phyloP scores from a whole-genome alignment of 2,329 filamentous ascomycete genomes.

The Zopfia rhizophila region DNA sequence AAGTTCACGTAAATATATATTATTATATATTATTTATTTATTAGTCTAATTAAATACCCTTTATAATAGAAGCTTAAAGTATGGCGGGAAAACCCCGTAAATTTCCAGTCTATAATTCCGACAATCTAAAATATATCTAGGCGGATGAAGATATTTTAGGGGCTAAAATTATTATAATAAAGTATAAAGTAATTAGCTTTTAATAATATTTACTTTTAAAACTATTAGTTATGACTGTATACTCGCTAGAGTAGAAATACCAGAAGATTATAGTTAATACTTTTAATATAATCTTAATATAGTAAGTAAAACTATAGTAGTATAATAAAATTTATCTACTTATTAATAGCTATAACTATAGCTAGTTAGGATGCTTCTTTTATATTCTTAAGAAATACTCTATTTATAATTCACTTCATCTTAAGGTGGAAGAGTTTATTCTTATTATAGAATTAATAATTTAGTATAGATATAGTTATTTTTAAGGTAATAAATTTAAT shows the following conservation, averaged over 20 bases:
- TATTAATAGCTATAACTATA: background rate
- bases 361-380: background rate
- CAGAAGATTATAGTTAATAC: slow-evolving; percentile 13
- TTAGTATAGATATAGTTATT: too few species aligned
- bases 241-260: slow-evolving; percentile 16
- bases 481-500: too few species aligned
- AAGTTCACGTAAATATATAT: too few species aligned
- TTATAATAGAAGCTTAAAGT: too few species aligned
- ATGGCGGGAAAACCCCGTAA: too few species aligned
- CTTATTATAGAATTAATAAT: too few species aligned
- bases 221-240: slow-evolving; percentile 16
- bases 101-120: slow-evolving; percentile 16
- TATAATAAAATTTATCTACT: slow-evolving; percentile 1
- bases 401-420: too few species aligned
- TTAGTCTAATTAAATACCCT: too few species aligned
- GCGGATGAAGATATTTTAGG: slow-evolving; percentile 16
- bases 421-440: background rate
- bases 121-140: slow-evolving; percentile 14
- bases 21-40: too few species aligned
- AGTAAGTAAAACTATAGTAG: slow-evolving; percentile 15
- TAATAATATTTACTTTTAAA: slow-evolving; percentile 8
- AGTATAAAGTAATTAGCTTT: slow-evolving; percentile 11
- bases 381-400: background rate
- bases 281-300: slow-evolving; percentile 12
- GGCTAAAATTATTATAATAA: slow-evolving; percentile 18